phyloP scores from a whole-genome alignment of 2,329 filamentous ascomycete species.

The Pseudogymnoascus sp. region DNA sequence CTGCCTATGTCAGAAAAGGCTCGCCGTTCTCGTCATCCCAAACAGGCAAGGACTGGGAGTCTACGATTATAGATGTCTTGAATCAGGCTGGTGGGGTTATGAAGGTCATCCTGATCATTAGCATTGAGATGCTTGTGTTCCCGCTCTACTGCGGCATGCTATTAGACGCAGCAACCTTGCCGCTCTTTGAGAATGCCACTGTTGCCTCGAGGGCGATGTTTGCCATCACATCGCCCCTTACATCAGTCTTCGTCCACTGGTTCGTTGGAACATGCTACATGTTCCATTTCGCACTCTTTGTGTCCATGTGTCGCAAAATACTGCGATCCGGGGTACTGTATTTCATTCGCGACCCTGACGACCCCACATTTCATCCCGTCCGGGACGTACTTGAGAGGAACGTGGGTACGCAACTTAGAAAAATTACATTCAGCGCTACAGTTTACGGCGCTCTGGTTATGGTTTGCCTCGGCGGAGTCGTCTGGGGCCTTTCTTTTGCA shows the following conservation, averaged over 20 bases:
- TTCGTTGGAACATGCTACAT: slow-evolving; percentile 98
- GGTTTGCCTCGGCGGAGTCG: slow-evolving; percentile 86
- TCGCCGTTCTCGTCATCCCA: slow-evolving; percentile 55
- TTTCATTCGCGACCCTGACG: slow-evolving; percentile 96
- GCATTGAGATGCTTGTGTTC: slow-evolving; percentile 97
- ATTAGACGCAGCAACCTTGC: slow-evolving; percentile 79
- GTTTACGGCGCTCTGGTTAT: slow-evolving; percentile 93
- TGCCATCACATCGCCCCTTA: slow-evolving; percentile 70
- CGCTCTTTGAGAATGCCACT: slow-evolving; percentile 76
- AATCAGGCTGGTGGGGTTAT: slow-evolving; percentile 93
- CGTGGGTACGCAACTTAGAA: slow-evolving; percentile 84
- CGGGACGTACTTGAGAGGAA: slow-evolving; percentile 92
- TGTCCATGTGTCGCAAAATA: slow-evolving; percentile 97
- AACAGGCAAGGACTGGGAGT: slow-evolving; percentile 59
- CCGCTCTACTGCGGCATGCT: slow-evolving; percentile 91
- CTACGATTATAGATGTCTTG: slow-evolving; percentile 70
- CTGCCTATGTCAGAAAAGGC: slow-evolving; percentile 70
- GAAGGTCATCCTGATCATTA: slow-evolving; percentile 97
- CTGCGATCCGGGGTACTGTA: slow-evolving; percentile 93
- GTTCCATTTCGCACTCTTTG: slow-evolving; percentile 98
- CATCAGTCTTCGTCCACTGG: slow-evolving; percentile 95
- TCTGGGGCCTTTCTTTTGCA: slow-evolving; percentile 73
- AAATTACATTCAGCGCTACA: slow-evolving; percentile 91
- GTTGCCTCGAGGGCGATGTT: slow-evolving; percentile 71
- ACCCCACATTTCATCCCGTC: slow-evolving; percentile 95